Percentiles rank a stretch among this genome's conserved stretches.
These are phyloP conservation scores for Cardamine occulta DNA, from an alignment of 345 rosid species.

Conservation along the genomic window DNA sequence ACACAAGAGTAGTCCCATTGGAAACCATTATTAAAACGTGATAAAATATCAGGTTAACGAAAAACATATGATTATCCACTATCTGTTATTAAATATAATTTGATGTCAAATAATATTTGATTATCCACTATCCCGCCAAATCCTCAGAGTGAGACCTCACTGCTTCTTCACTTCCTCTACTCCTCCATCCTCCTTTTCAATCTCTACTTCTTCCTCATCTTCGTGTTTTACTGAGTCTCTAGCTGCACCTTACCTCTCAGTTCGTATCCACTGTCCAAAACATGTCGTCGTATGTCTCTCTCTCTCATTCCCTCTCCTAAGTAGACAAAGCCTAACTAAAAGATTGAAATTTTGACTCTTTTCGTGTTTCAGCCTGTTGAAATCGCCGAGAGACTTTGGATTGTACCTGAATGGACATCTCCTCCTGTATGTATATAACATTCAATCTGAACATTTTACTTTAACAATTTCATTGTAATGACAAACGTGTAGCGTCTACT, in stretches of 20 bases:
- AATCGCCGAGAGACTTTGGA: conserved; percentile 77
- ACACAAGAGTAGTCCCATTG: too few relatives aligned
- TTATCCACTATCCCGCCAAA: too few relatives aligned
- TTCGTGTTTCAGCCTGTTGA: conserved; percentile 66
- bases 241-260: conserved; percentile 61
- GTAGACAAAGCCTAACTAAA: not conserved
- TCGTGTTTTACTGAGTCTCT: conserved; percentile 28
- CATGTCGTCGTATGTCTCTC: conserved; percentile 52
- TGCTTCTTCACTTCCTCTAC: conserved; percentile 30
- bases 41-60: too few relatives aligned
- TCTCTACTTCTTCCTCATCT: conserved; percentile 24
- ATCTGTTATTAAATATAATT: too few relatives aligned
- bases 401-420: conserved; percentile 80
- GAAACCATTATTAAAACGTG: too few relatives aligned
- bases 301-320: conserved; percentile 21
- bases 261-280: conserved; percentile 66
- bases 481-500: not conserved
- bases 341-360: not conserved
- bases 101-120: too few relatives aligned
- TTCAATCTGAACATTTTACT: conserved; percentile 17
- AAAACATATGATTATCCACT: too few relatives aligned
- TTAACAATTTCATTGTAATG: conserved; percentile 18
- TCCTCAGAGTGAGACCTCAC: conserved; percentile 33
- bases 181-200: conserved; percentile 27
- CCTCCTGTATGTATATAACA: conserved; percentile 71